Conservation (phyloP, 2,329 filamentous ascomycete genomes). For the Colletotrichum echinochloae region DNA sequence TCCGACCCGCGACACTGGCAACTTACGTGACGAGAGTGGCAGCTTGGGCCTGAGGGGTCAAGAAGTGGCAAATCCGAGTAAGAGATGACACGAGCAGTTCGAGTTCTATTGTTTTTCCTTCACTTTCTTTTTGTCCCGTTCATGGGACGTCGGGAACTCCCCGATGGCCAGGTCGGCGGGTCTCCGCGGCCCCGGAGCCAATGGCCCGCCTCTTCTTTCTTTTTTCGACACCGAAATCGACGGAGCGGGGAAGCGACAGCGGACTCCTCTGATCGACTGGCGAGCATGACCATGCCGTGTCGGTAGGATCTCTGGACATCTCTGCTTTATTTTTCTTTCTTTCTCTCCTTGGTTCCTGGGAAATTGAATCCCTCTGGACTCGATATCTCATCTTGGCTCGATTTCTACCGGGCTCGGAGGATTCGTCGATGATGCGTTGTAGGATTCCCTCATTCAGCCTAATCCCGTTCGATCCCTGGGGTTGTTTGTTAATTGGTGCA, state of each 20-base stretch:
- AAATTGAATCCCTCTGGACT: background rate
- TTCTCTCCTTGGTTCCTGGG: background rate
- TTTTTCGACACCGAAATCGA: background rate
- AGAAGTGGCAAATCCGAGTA: conserved; percentile 24
- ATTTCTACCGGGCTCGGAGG: no score
- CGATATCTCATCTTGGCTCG: background rate
- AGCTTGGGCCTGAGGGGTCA: conserved; percentile 26
- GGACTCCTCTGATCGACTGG: no score
- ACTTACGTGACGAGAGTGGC: conserved; percentile 10
- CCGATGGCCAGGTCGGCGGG: background rate
- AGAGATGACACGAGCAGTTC: conserved; percentile 28
- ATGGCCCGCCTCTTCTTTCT: no score
- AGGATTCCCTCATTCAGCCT: background rate
- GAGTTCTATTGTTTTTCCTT: background rate
- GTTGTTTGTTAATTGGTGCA: conserved; percentile 8
- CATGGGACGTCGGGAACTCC: conserved; percentile 7
- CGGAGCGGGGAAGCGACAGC: background rate
- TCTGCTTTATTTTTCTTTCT: background rate
- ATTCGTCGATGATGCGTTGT: background rate
- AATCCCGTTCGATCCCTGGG: background rate
- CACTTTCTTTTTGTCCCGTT: background rate
- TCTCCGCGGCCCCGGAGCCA: background rate
- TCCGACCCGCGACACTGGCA: conserved; percentile 18
- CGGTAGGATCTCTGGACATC: background rate
- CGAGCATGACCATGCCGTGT: background rate